Percentiles rank a stretch among this genome's conserved stretches.
These are phyloP conservation scores for Yamadazyma endophytica DNA, from an alignment of 805 yeast species.

Conservation along the genomic window DNA sequence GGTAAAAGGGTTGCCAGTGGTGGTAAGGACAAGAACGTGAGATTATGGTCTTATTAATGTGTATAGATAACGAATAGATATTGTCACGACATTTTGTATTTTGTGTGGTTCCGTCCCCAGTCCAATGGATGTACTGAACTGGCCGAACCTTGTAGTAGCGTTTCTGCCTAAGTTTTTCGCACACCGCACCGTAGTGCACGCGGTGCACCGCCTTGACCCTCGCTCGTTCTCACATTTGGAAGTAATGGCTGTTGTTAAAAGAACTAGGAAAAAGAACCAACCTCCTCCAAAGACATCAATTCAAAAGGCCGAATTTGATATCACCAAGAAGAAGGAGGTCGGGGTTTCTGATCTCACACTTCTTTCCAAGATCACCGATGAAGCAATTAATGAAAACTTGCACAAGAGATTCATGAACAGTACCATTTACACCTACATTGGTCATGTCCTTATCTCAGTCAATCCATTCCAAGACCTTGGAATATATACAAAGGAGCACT, in stretches of 20 bases:
- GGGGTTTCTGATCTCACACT: conserved; percentile 95
- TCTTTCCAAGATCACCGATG: conserved; percentile 83
- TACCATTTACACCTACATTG: conserved; percentile 87
- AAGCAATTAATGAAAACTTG: conserved; percentile 86
- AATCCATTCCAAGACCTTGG: conserved; percentile 97
- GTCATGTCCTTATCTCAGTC: conserved; percentile 91
- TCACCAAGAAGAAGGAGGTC: conserved; percentile 89
- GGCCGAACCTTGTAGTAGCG: no score
- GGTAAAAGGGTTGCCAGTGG: conserved; percentile 95
- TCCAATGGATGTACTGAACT: no score
- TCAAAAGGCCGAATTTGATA: conserved; percentile 87
- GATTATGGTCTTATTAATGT: conserved; percentile 80
- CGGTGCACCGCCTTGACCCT: no score
- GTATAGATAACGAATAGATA: no score
- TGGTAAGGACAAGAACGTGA: conserved; percentile 91
- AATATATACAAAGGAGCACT: conserved; percentile 77
- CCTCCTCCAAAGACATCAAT: conserved; percentile 52
- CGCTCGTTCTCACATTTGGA: conserved; percentile 4
- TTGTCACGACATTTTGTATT: no score
- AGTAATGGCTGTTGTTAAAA: conserved; percentile 72
- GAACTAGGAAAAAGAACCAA: conserved; percentile 57
- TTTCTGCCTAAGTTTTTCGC: no score
- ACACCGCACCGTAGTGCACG: no score
- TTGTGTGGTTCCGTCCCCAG: no score
- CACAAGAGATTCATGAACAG: conserved; percentile 86